Percentiles rank a stretch among this genome's conserved stretches.
Evolutionary conservation across 2,329 filamentous ascomycete genomes (phyloP).

Genomic region (Seiridium cupressi): DNA sequence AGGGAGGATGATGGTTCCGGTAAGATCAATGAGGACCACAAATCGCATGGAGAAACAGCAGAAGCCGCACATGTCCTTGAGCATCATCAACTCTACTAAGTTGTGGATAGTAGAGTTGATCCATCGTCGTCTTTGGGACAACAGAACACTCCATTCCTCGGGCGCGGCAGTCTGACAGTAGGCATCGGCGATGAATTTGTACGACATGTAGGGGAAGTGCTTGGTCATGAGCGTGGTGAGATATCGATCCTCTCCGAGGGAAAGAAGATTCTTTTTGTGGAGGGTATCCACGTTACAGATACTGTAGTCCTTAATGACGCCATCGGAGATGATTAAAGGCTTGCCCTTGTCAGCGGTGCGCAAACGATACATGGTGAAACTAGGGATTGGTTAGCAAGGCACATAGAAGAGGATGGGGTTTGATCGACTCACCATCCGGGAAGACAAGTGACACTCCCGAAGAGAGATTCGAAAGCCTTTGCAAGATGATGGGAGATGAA

Average conservation of each 20-base stretch:
- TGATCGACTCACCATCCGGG: conserved; percentile 82
- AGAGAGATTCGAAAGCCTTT: conserved; percentile 96
- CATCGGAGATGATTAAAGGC: conserved; percentile 89
- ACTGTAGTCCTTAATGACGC: conserved; percentile 82
- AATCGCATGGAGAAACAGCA: conserved; percentile 99
- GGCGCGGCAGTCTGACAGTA: conserved; percentile 92
- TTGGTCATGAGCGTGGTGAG: conserved; percentile 98
- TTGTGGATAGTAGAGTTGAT: conserved; percentile 99
- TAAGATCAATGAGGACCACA: conserved; percentile 89
- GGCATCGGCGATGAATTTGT: conserved; percentile 92
- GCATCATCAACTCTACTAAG: conserved; percentile 81
- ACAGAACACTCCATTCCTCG: conserved; percentile 87
- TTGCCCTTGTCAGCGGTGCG: conserved; percentile 92
- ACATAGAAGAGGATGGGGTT: conserved; percentile 16
- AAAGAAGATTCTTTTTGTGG: conserved; percentile 81
- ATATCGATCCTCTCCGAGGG: conserved; percentile 80
- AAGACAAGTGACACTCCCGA: conserved; percentile 97
- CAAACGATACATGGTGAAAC: conserved; percentile 98
- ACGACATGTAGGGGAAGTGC: conserved; percentile 92
- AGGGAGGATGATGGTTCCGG: conserved; percentile 88
- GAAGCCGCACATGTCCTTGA: conserved; percentile 96
- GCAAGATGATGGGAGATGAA: conserved; percentile 97
- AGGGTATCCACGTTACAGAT: conserved; percentile 89
- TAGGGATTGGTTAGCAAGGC: conserved; percentile 35
- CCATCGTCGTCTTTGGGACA: conserved; percentile 98